Base-by-base conservation (phyloP, 495 filamentous ascomycete genomes). In the Daldinia decipiens region DNA sequence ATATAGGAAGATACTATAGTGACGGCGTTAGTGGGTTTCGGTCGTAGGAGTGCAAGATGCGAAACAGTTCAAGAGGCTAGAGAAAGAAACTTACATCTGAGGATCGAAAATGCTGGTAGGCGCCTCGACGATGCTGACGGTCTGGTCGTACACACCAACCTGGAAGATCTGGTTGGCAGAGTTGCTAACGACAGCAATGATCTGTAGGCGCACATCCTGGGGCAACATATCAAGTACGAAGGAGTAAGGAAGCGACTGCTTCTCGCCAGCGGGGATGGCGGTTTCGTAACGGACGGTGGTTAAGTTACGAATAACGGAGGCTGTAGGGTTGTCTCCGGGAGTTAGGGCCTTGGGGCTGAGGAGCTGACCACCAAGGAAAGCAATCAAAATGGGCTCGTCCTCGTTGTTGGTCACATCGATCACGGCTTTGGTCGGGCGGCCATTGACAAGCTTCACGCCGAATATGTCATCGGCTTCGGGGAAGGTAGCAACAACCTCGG, bases 361-460 rank as follows among this genome's bases (percentile, higher is more conserved):
- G 68, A 99, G 86, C 71, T 87, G 86, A 40, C 94, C 95, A 19
- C 91, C 92, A 21, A 98, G 77, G 70, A 96, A 88, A 74, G 88
- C 83, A 34, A 99, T 87, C 53, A 85, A 85, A 67, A 98, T 86
- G 21, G 95, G 87, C 56, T 82, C 84, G 4, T 88, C 86, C 82
- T 99, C 95, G 63, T 92, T 84, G 83, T 99, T 99, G 79, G 85
- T 86, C 77, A 98, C 84, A 67, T 90, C 87, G 75, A 99, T 83
- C 34, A 96, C 82, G 5, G 94, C 90, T 78, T 89, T 86, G 57
- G 93, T 97, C n/a, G 93, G 87, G 67, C 90, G 88, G 75, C 93
- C 93, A 77, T 99, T 99, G 82, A 98, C 87, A 60, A 98, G 88
- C 86, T 97, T 97, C 70, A 98, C 88, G 70, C 95, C 95, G 72